Evolutionary conservation across 768 basidiomycete genomes (phyloP).

Genomic region (Exsudoporus frostii): DNA sequence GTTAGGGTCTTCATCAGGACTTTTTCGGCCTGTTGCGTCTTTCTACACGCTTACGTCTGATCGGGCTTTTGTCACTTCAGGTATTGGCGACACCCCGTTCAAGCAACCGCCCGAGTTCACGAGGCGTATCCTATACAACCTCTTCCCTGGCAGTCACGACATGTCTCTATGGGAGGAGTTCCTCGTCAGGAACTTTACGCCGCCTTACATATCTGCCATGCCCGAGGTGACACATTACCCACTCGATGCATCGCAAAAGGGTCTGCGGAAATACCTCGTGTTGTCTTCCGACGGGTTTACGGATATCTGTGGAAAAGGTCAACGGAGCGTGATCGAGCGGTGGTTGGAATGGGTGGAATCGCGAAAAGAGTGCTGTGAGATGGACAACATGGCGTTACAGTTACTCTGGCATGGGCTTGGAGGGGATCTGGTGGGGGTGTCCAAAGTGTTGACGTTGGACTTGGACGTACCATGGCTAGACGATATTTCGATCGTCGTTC

Average conservation of each 20-base stretch:
- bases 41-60: conserved; percentile 9
- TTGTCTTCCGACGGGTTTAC: conserved; percentile 66
- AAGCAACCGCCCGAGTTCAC: conserved; percentile 72
- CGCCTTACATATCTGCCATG: conserved; percentile 62
- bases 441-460: conserved; percentile 58
- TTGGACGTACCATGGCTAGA: conserved; percentile 67
- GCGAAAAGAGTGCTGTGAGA: conserved; percentile 17
- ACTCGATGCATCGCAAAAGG: conserved; percentile 32
- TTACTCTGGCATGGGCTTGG: conserved; percentile 56
- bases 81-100: conserved; percentile 68
- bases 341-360: conserved; percentile 51
- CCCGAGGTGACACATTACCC: conserved; percentile 62
- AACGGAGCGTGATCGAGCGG: conserved; percentile 43
- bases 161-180: conserved; percentile 67
- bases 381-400: conserved; percentile 52
- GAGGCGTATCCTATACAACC: conserved; percentile 61
- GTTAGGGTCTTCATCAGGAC: conserved; percentile 27
- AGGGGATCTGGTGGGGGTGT: conserved; percentile 52
- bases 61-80: conserved; percentile 31
- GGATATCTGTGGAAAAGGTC: conserved; percentile 53
- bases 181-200: conserved; percentile 56
- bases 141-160: conserved; percentile 59
- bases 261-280: conserved; percentile 51
- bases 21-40: conserved; percentile 2
- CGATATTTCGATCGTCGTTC: conserved; percentile 65